Conservation (phyloP, 2,329 filamentous ascomycete species). For the Pezicula rhizophila region DNA sequence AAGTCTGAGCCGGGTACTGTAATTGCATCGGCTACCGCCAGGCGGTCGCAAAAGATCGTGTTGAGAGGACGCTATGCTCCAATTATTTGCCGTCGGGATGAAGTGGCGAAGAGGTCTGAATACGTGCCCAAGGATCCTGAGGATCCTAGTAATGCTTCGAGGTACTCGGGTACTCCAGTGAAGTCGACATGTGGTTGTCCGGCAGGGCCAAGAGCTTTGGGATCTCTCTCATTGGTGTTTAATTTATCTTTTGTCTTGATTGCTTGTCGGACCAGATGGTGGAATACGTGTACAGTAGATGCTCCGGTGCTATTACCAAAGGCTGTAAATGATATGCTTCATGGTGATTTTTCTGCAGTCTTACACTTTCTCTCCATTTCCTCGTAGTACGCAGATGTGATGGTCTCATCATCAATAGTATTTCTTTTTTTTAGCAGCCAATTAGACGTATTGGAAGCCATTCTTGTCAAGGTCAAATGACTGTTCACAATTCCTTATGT, state of each 20-base stretch:
- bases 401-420: background rate
- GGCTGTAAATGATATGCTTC: background rate
- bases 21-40: slow-evolving; percentile 1
- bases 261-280: background rate
- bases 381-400: slow-evolving; percentile 1
- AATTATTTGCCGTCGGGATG: background rate
- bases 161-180: background rate
- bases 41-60: background rate
- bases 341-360: background rate
- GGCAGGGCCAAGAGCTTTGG: background rate
- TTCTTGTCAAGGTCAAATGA: slow-evolving; percentile 3
- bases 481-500: background rate
- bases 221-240: background rate
- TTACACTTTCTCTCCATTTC: slow-evolving; percentile 1
- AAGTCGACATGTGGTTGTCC: slow-evolving; percentile 5
- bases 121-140: background rate
- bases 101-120: background rate
- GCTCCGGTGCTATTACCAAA: background rate
- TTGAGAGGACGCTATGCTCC: slow-evolving; percentile 1
- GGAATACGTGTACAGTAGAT: slow-evolving; percentile 1
- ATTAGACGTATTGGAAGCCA: slow-evolving; percentile 3
- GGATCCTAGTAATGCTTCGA: background rate
- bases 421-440: background rate
- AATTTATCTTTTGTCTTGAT: background rate
- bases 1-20: slow-evolving; percentile 3